Percentiles rank a stretch among this genome's conserved stretches.
Conservation (phyloP, 2,329 filamentous ascomycete genomes). For the Penicillium psychrosexuale region DNA sequence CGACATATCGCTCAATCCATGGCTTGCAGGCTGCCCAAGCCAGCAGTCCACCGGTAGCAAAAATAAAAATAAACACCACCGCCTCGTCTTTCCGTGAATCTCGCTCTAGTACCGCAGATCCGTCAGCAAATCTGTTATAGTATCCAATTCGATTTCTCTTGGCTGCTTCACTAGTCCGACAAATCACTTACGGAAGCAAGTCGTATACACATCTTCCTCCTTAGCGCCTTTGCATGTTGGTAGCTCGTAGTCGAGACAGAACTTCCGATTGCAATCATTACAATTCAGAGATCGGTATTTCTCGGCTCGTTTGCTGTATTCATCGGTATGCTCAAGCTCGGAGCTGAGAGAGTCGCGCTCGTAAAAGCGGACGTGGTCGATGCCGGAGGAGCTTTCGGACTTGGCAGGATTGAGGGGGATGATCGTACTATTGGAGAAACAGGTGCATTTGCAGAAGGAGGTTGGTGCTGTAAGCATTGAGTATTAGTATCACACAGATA, state of each 20-base stretch:
- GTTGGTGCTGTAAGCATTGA: conserved; percentile 41
- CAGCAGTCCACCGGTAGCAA: conserved; percentile 59
- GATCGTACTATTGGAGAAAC: conserved; percentile 65
- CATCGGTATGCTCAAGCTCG: conserved; percentile 10
- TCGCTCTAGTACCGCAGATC: conserved; percentile 47
- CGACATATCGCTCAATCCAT: conserved; percentile 56
- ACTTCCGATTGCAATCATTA: conserved; percentile 65
- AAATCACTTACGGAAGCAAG: conserved; percentile 57
- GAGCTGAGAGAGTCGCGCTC: conserved; percentile 17
- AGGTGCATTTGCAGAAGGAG: conserved; percentile 71
- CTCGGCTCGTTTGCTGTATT: conserved; percentile 25
- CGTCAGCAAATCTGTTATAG: neutral
- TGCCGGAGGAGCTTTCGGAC: conserved; percentile 19
- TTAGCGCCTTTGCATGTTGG: conserved; percentile 60
- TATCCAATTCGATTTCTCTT: neutral
- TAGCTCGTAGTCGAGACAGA: conserved; percentile 61
- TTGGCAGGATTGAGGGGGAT: conserved; percentile 57
- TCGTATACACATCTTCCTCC: conserved; percentile 63
- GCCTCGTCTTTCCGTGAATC: conserved; percentile 66
- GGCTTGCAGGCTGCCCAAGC: conserved; percentile 60
- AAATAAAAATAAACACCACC: conserved; percentile 64
- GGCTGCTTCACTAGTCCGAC: neutral
- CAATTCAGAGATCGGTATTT: conserved; percentile 52
- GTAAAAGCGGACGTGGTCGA: conserved; percentile 22
- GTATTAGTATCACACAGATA: neutral